Percentiles rank a stretch among this genome's conserved stretches.
phyloP scores from a whole-genome alignment of 2,329 filamentous ascomycete genomes.

The Penicillium sp. region DNA sequence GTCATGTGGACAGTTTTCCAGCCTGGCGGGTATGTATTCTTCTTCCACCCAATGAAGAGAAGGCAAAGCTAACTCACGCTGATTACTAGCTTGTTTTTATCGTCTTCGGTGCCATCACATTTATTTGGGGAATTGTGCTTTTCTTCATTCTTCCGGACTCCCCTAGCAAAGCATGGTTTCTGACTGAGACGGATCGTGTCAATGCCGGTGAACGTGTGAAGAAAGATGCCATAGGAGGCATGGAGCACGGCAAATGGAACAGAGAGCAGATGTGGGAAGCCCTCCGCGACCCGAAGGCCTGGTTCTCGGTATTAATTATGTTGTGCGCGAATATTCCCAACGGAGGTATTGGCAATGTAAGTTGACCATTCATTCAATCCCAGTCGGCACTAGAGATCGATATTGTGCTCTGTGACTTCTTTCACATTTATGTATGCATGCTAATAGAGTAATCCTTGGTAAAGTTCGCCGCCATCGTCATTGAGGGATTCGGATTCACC shows the following conservation, averaged over 20 bases:
- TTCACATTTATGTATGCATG: no score
- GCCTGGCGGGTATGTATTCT: background rate
- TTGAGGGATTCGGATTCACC: no score
- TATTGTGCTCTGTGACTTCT: no score
- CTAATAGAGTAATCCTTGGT: no score
- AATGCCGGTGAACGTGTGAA: constrained; percentile 47
- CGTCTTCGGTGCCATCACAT: constrained; percentile 58
- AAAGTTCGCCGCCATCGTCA: no score
- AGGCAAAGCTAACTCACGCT: no score
- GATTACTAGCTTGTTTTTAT: constrained; percentile 45
- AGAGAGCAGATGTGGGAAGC: constrained; percentile 41
- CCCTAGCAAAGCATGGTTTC: constrained; percentile 48
- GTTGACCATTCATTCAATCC: background rate
- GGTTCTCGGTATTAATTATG: constrained; percentile 30
- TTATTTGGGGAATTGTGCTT: constrained; percentile 54
- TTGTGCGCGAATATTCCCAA: constrained; percentile 32
- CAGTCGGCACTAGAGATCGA: no score
- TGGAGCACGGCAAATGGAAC: constrained; percentile 44
- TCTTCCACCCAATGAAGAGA: no score
- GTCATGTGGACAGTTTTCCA: background rate
- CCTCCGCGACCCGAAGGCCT: constrained; percentile 33
- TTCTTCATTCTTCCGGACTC: constrained; percentile 59
- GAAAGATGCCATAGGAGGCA: constrained; percentile 46
- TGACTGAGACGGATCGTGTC: constrained; percentile 40
- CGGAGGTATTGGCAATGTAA: constrained; percentile 31